Evolutionary conservation across 371 early-diverging fungal genomes (phyloP).

Genomic region (Batkoa obscura): DNA sequence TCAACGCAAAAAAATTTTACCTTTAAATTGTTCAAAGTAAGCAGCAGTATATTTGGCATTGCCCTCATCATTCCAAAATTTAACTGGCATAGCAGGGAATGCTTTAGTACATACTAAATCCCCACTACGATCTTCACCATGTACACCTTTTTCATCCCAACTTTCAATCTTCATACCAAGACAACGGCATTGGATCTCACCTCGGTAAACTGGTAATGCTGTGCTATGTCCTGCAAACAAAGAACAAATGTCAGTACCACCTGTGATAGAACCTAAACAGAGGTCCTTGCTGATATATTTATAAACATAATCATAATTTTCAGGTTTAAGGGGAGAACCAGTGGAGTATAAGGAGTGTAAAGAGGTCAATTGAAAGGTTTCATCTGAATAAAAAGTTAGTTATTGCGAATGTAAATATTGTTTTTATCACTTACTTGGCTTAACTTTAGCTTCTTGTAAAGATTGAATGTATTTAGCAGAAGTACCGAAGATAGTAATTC

Average conservation of each 20-base stretch:
- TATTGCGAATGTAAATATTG: not conserved
- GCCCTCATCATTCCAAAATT: conserved; percentile 63
- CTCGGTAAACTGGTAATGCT: conserved; percentile 75
- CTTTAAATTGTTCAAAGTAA: conserved; percentile 69
- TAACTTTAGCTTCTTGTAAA: conserved; percentile 52
- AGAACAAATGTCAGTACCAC: conserved; percentile 94
- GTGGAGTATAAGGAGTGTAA: conserved; percentile 82
- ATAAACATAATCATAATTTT: conserved; percentile 81
- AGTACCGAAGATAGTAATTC: conserved; percentile 79
- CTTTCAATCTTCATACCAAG: conserved; percentile 90
- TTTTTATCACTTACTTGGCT: conserved; percentile 24
- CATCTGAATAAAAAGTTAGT: conserved; percentile 10
- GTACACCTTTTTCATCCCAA: conserved; percentile 44
- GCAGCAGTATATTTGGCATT: conserved; percentile 60
- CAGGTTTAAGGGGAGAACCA: conserved; percentile 83
- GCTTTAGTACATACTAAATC: conserved; percentile 83
- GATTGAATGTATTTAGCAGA: conserved; percentile 91
- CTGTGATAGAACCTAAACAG: conserved; percentile 76
- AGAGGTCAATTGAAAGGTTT: conserved; percentile 25
- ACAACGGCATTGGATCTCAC: conserved; percentile 82
- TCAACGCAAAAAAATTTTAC: conserved; percentile 4
- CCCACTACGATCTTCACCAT: conserved; percentile 53
- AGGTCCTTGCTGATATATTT: conserved; percentile 58
- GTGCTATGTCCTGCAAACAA: conserved; percentile 80
- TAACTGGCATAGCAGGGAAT: conserved; percentile 96